phyloP scores from a whole-genome alignment of 495 filamentous ascomycete genomes.

The Daldinia loculata region DNA sequence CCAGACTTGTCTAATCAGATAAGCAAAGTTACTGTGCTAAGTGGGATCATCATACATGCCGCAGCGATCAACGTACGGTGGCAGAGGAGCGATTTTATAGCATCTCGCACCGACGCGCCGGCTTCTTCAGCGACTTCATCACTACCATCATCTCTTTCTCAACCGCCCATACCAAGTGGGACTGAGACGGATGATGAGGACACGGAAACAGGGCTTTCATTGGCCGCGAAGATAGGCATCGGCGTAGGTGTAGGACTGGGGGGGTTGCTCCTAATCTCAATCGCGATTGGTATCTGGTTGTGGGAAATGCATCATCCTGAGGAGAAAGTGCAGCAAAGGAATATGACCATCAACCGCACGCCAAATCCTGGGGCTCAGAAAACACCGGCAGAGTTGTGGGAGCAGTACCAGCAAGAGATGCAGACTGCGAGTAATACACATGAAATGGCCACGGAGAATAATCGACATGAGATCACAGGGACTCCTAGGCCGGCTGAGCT shows the following conservation, averaged over 20 bases:
- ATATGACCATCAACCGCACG: not conserved
- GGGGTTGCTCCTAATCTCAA: not conserved
- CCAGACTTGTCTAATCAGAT: not conserved
- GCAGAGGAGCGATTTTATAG: not conserved
- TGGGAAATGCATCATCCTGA: not conserved
- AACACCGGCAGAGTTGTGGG: constrained; percentile 12
- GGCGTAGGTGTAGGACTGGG: not conserved
- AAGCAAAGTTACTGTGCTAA: constrained; percentile 4
- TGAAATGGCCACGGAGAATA: constrained; percentile 7
- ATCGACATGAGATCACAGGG: not conserved
- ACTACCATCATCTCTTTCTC: not conserved
- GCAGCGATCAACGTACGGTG: constrained; percentile 16
- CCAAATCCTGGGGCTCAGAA: not conserved
- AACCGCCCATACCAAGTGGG: not conserved
- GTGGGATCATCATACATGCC: not conserved
- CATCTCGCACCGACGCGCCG: not conserved
- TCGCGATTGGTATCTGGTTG: not conserved
- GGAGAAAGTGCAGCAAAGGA: not conserved
- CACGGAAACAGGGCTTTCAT: not conserved
- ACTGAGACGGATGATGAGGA: not conserved
- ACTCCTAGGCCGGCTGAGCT: not conserved
- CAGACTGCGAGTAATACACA: constrained; percentile 11
- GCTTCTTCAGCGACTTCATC: not conserved
- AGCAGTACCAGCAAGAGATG: constrained; percentile 8
- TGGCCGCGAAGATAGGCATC: not conserved